Percentiles rank a stretch among this genome's conserved stretches.
Evolutionary conservation across 164 flowering plant species (phyloP).

Genomic region (Platanus orientalis): DNA sequence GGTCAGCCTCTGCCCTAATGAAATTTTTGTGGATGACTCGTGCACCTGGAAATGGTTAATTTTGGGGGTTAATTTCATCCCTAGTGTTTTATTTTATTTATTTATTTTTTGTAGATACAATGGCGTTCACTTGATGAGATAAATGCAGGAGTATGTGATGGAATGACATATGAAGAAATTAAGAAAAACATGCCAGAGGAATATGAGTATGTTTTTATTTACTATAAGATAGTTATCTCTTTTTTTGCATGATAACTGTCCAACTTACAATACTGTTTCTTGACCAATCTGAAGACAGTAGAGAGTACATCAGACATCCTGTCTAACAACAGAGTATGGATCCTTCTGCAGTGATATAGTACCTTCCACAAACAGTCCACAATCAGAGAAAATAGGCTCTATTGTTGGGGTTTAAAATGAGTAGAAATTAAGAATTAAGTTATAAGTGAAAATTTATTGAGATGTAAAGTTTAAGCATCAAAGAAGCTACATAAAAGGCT

Average conservation of each 20-base stretch:
- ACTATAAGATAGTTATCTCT: not conserved
- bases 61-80: not conserved
- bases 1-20: not conserved
- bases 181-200: conserved; percentile 99
- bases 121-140: conserved; percentile 99
- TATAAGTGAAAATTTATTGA: no score
- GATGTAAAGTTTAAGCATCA: not conserved
- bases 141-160: conserved; percentile 97
- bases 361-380: no score
- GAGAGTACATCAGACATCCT: no score
- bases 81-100: no score
- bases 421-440: no score
- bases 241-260: not conserved
- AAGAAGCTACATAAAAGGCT: no score
- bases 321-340: no score
- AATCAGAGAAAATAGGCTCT: no score
- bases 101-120: conserved; percentile 58
- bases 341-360: no score
- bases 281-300: no score
- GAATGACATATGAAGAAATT: conserved; percentile 97
- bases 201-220: conserved; percentile 63
- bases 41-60: not conserved
- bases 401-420: no score
- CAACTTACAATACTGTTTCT: not conserved
- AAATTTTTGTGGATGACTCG: not conserved